Conservation (phyloP, 139 green algal species). For the Picochlorum sp. region DNA sequence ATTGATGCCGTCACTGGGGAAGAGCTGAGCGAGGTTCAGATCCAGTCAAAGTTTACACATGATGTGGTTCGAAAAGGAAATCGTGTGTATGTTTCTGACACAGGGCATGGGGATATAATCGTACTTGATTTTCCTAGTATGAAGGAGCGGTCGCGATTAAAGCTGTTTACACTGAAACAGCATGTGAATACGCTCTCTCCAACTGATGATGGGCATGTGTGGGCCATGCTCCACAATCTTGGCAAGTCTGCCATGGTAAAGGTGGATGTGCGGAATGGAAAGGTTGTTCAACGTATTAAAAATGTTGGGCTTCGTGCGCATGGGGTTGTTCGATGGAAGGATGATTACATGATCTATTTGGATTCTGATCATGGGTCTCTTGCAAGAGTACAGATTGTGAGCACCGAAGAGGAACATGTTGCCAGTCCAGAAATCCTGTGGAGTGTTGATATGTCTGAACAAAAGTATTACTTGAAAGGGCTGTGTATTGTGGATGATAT, state of each 20-base stretch:
- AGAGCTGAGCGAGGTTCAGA: constrained; percentile 31
- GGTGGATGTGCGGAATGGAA: constrained; percentile 30
- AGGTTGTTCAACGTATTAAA: constrained; percentile 13
- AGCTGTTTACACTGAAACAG: constrained; percentile 52
- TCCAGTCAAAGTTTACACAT: constrained; percentile 52
- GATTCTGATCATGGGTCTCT: constrained; percentile 46
- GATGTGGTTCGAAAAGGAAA: constrained; percentile 47
- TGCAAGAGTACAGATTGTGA: neutral
- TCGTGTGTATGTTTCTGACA: constrained; percentile 54
- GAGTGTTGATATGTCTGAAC: too few relatives aligned
- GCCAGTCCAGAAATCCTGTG: too few relatives aligned
- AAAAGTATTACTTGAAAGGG: constrained; percentile 58
- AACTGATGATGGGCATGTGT: constrained; percentile 33
- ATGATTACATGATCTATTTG: constrained; percentile 40
- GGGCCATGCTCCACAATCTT: constrained; percentile 71
- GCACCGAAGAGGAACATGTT: too few relatives aligned
- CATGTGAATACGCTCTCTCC: constrained; percentile 71
- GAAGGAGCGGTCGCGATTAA: constrained; percentile 28
- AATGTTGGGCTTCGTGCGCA: constrained; percentile 51
- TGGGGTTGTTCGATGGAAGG: constrained; percentile 42
- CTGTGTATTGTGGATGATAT: constrained; percentile 61
- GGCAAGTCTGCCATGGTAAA: constrained; percentile 42
- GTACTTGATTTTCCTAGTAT: constrained; percentile 52
- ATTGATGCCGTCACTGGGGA: constrained; percentile 43
- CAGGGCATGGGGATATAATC: constrained; percentile 50